Base-by-base conservation (phyloP, 1,284 basidiomycete genomes). In the Cutaneotrichosporon daszewskae region DNA sequence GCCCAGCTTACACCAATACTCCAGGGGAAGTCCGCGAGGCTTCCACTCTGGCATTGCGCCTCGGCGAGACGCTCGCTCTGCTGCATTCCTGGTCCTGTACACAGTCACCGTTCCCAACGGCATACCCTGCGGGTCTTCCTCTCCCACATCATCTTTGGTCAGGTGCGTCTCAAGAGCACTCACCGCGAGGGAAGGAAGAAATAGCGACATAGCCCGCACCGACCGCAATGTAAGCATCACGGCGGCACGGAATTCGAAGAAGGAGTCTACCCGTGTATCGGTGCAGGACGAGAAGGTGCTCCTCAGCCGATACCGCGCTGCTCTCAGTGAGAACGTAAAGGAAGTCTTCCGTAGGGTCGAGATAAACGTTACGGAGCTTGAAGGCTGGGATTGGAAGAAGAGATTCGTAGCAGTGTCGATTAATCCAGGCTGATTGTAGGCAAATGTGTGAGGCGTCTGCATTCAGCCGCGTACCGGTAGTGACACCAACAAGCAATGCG, bases 1-100 rank as follows among this genome's bases (percentile, higher is more conserved):
- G 11, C 55, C 53, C 26, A 63, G 31, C 34, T 57, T 55, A 31
- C 40, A 58, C 12, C 60, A 39, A 37, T 59, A 63, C 17, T 60
- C 51, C 34, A 46, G 45, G 4, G 45, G 45, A 17, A 43, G 34
- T 9, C 33, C 40, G 34, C 40, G 40, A 14, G 9, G 11, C 16
- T 43, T 35, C 25, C 34, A 43, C 22, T 32, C 36, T 14, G 22
- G 32, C 23, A 19, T 31, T 18, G 3, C 19, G 37, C 26, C 37
- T 22, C 11, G 20, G 20, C 20, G 31, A 3, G 14, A 8, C n/a
- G 45, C 31, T 3, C 45, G 39, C 26, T 16, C 26, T 2, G 45
- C 45, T 0, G 45, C 45, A 3, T 27, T 32, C 4, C 31, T 26
- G 5, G 45, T 42, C 4, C 45, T 34, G 22, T 38, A 42, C 7